Base-by-base conservation (phyloP, 148 eudicot species). In the Rhododendron williamsianum region DNA sequence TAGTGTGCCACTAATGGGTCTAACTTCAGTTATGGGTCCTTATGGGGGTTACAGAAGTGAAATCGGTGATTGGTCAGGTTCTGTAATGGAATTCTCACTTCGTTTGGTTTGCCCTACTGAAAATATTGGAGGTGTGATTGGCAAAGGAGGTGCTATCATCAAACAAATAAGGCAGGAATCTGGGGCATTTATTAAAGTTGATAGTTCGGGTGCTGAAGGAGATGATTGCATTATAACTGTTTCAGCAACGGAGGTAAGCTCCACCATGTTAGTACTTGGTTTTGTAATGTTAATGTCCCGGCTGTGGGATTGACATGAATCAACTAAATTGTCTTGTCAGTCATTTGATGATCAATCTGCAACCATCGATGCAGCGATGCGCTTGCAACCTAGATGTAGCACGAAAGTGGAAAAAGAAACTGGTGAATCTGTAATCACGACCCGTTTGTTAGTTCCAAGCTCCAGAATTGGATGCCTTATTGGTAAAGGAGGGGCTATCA, bases 91-190 rank as follows among this genome's bases (percentile, higher is more conserved):
- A 38, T 95, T 95, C 88, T 89, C 93, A 63, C 87, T 96, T 81
- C 98, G 99, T 82, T 91, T 96, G 83, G 96, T 96, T 30, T 96
- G 98, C 35, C 96, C 96, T n/a, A 93, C 93, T 84, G 94, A 89
- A 76, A 95, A 92, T 87, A 89, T 96, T 78, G 99, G 99, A 52
- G 93, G 91, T 89, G 99, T 96, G 52, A 96, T 96, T 87, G 99
- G 99, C 36, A 96, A 96, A 90, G 97, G 99, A 46, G 99, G 99
- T 89, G 89, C 90, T 63, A 94, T 92, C 77, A 96, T 96, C 78
- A 95, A 94, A 78, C 98, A 96, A 88, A 95, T 96, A 69, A 90
- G 99, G 85, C 98, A 96, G 83, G 98, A 96, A 85, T 91, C 98
- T 18, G 93, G 95, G 33, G 98, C 99, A 33, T 81, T 86, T 86